These are phyloP conservation scores for Tuber melanosporum DNA, from an alignment of 495 filamentous ascomycete species.

Conservation along the genomic window DNA sequence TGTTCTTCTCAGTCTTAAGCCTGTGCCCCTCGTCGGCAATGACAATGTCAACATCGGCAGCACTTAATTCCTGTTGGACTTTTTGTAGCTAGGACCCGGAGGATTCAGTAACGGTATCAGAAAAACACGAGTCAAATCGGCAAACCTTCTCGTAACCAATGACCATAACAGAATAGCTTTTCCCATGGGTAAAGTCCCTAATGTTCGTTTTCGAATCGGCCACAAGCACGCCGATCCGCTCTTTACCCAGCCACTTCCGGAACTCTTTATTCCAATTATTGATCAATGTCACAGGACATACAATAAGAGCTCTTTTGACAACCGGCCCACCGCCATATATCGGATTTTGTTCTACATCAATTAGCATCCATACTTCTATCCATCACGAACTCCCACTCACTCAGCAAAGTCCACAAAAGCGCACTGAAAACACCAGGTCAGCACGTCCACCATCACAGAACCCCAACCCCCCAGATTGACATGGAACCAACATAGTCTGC, in stretches of 20 bases:
- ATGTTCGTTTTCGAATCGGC: slow-evolving; percentile 58
- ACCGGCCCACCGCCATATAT: slow-evolving; percentile 54
- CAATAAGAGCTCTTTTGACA: slow-evolving; percentile 71
- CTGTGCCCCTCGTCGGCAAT: slow-evolving; percentile 77
- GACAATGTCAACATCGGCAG: slow-evolving; percentile 66
- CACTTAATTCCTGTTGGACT: slow-evolving; percentile 61
- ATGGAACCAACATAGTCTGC: slow-evolving; percentile 55
- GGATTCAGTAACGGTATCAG: neutral
- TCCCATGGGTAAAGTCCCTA: slow-evolving; percentile 70
- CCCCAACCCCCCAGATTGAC: slow-evolving; percentile 4
- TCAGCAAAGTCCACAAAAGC: slow-evolving; percentile 71
- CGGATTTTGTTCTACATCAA: slow-evolving; percentile 59
- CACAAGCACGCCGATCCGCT: slow-evolving; percentile 69
- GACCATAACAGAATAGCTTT: slow-evolving; percentile 70
- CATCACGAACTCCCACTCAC: slow-evolving; percentile 14
- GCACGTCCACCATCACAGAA: neutral
- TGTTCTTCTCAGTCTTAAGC: slow-evolving; percentile 76
- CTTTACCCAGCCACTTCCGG: slow-evolving; percentile 71
- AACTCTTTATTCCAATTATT: slow-evolving; percentile 78
- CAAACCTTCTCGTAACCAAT: slow-evolving; percentile 75
- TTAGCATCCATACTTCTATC: slow-evolving; percentile 2
- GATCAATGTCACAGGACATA: slow-evolving; percentile 73
- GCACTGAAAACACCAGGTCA: slow-evolving; percentile 40
- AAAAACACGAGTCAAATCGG: neutral
- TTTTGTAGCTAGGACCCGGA: slow-evolving; percentile 40